Percentiles rank a stretch among this genome's conserved stretches.
Conservation (phyloP, 2,329 filamentous ascomycete species). For the Aureobasidium zeae region DNA sequence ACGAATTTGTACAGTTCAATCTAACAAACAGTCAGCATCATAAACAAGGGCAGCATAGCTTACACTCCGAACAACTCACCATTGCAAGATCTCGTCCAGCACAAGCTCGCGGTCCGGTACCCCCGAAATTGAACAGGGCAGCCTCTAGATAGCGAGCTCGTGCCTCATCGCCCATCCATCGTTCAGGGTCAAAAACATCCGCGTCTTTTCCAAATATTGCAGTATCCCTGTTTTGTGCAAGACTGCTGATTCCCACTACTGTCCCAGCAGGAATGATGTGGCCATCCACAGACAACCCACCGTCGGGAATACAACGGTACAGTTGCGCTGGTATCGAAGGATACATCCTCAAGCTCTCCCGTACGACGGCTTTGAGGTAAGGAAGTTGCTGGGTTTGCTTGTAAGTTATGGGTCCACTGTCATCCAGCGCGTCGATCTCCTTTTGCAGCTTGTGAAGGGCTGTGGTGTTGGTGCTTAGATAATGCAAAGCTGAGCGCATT, state of each 20-base stretch:
- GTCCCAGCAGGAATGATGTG: slow-evolving; percentile 20
- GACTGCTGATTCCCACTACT: slow-evolving; percentile 13
- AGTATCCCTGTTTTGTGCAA: slow-evolving; percentile 57
- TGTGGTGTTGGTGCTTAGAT: neutral
- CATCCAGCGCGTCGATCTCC: slow-evolving; percentile 3
- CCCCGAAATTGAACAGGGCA: slow-evolving; percentile 20
- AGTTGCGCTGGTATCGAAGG: neutral
- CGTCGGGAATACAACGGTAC: slow-evolving; percentile 25
- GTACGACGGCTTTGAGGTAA: slow-evolving; percentile 3
- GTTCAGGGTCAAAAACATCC: slow-evolving; percentile 57
- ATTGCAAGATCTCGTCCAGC: slow-evolving; percentile 20
- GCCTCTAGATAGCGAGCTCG: slow-evolving; percentile 17
- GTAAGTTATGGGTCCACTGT: neutral
- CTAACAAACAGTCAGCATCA: neutral
- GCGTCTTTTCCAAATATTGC: slow-evolving; percentile 61
- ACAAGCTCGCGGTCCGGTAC: slow-evolving; percentile 20
- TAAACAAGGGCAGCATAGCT: no score
- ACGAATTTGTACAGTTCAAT: slow-evolving; percentile 19
- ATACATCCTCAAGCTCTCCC: slow-evolving; percentile 5
- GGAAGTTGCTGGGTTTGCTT: slow-evolving; percentile 24
- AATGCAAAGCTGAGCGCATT: slow-evolving; percentile 7
- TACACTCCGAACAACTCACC: neutral
- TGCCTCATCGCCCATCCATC: slow-evolving; percentile 47
- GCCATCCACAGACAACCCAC: slow-evolving; percentile 11
- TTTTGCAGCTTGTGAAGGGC: neutral